Base-by-base conservation (phyloP, 2,329 filamentous ascomycete genomes). In the Ophiostoma novo-ulmi region DNA sequence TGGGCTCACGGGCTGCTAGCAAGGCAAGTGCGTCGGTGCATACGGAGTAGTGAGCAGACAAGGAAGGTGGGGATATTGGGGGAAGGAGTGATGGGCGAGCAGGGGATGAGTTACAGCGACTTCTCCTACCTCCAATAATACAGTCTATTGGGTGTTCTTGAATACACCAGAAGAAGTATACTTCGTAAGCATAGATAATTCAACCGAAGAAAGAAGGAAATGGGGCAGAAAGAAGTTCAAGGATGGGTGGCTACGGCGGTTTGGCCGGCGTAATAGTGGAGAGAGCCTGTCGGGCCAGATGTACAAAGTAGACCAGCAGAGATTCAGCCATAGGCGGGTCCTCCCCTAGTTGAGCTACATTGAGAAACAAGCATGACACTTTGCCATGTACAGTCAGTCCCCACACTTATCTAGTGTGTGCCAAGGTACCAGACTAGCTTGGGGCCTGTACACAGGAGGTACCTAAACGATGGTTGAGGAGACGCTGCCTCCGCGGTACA, bases 251-350 rank as follows among this genome's bases (percentile, higher is more conserved):
- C 79, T 77, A 80, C 84, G 84, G 84, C 84, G 82, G 78, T 84
- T 83, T 85, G 78, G 80, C 83, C 84, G 84, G 84, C 83, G 79
- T 81, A 85, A 86, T 85, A 84, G 84, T 86, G 84, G 84, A 81
- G 82, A 77, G 72, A 48, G 44, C 44, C 26, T 69, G 69, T 70
- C 70, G 71, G 72, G 71, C 70, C 72, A 74, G 71, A 58, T 39
- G 35, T 31, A 31, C 31, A 4, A 31, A 31, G 31, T 65, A 26
- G 17, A 13, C 20, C 22, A 72, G 68, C 70, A 70, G 72, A 64
- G 71, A 70, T 74, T 73, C 72, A 71, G 73, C 72, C 72, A 73
- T 26, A 39, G 64, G 72, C 67, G 71, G 73, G 70, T 69, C 70
- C 55, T 66, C 31, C 38, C 52, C 69, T 69, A 36, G 31, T 22